These are phyloP conservation scores for Friedmanniomyces endolithicus DNA, from an alignment of 495 filamentous ascomycete species.

Conservation along the genomic window DNA sequence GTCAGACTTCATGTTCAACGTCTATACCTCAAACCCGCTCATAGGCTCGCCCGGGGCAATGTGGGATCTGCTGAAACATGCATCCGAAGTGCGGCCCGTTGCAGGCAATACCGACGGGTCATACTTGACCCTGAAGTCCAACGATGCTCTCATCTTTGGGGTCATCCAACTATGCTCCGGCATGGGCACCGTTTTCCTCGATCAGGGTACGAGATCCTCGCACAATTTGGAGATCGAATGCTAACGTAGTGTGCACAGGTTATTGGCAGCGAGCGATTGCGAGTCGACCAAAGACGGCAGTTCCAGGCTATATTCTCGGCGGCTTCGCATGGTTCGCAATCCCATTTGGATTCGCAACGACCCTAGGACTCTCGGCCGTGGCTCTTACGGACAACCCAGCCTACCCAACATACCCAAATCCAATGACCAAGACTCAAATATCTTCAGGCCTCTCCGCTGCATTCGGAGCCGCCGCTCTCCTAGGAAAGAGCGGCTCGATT, in stretches of 20 bases:
- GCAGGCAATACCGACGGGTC: slow-evolving; percentile 20
- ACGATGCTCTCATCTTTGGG: slow-evolving; percentile 25
- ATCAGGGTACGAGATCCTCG: slow-evolving; percentile 9
- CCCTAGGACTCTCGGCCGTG: slow-evolving; percentile 22
- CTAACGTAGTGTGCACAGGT: background rate
- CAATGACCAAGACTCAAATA: slow-evolving; percentile 16
- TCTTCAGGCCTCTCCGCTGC: slow-evolving; percentile 20
- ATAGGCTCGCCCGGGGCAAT: slow-evolving; percentile 23
- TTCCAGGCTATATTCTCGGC: slow-evolving; percentile 22
- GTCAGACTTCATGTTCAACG: slow-evolving; percentile 24
- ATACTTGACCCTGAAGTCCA: slow-evolving; percentile 24
- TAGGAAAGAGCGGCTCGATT: slow-evolving; percentile 20
- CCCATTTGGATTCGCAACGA: slow-evolving; percentile 24
- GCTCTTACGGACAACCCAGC: slow-evolving; percentile 23
- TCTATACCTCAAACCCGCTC: slow-evolving; percentile 19
- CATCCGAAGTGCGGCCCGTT: slow-evolving; percentile 20
- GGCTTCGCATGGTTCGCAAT: slow-evolving; percentile 24
- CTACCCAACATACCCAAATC: slow-evolving; percentile 25
- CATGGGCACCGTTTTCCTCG: slow-evolving; percentile 20
- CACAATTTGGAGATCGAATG: no score
- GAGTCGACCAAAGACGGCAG: slow-evolving; percentile 20
- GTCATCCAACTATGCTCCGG: slow-evolving; percentile 25
- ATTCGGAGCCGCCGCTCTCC: slow-evolving; percentile 14
- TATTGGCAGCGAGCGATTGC: slow-evolving; percentile 26
- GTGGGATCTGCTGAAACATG: slow-evolving; percentile 23